Percentiles rank a stretch among this genome's conserved stretches.
phyloP scores from a whole-genome alignment of 176 grass and related monocot species.

The barley (Hordeum vulgare) region DNA sequence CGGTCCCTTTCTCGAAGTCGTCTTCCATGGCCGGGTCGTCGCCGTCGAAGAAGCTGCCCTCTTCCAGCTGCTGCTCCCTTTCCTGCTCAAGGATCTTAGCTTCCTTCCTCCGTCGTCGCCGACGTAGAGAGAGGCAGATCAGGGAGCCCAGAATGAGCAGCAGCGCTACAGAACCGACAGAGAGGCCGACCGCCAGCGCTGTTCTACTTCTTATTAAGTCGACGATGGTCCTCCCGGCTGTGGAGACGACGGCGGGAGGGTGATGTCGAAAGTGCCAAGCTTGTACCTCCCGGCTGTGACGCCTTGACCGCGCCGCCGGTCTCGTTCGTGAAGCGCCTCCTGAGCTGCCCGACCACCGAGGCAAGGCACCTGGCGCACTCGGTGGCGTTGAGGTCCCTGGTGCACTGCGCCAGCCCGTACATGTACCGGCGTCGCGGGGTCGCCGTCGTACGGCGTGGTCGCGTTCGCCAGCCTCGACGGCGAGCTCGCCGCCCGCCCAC shows the following conservation, averaged over 20 bases:
- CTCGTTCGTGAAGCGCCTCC: neutral
- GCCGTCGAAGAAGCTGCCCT: neutral
- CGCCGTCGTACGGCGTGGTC: neutral
- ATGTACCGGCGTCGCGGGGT: neutral
- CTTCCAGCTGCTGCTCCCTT: neutral
- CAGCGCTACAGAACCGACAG: neutral
- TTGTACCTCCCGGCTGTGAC: constrained; percentile 12
- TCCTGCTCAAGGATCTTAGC: neutral
- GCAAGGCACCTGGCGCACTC: constrained; percentile 26
- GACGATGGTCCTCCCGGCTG: neutral
- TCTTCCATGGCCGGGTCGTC: constrained; percentile 2
- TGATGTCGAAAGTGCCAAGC: neutral
- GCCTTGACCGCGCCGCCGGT: constrained; percentile 2
- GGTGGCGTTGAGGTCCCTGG: constrained; percentile 6
- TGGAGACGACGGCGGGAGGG: neutral
- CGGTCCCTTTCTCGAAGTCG: constrained; percentile 21
- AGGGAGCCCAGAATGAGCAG: neutral
- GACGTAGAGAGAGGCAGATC: neutral
- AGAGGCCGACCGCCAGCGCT: neutral
- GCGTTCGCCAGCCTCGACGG: neutral
- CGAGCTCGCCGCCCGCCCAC: neutral
- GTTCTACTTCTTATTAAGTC: neutral
- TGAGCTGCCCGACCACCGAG: fast-evolving
- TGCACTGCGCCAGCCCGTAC: constrained; percentile 54
- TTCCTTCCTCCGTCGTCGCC: neutral